Evolutionary conservation across 306 rosid genomes (phyloP), one percentile per base, ranked within the genome.

Genomic region (Biancaea sappan): DNA sequence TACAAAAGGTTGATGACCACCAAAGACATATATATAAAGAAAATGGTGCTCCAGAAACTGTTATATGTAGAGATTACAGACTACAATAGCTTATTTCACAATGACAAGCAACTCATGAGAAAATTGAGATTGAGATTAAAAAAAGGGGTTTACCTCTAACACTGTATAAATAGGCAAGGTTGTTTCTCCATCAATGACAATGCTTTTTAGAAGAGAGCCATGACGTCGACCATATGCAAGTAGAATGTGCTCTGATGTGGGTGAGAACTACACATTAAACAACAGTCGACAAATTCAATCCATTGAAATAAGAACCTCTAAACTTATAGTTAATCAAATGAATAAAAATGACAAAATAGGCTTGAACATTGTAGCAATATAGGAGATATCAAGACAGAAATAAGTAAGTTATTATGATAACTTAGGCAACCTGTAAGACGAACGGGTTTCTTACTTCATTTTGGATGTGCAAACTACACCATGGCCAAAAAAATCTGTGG

Each of bases 91-190:
- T 9, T 43, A 31, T 66, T 67, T 43, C 80, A 69, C 50, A 43
- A 54, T 54, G 35, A 76, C 21, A 34, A 51, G 58, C 38, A 75
- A 47, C 12, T 59, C 50, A 14, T 15, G 9, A 35, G 65, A 44
- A 75, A 50, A 21, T 48, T 5, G 2, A 35, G 50, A 50, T 60
- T 32, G 37, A 76, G 64, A 37, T 34, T 19, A 31, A 15, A 16
- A 2, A 28, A 76, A 37, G 40, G 78, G 35, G 32, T 46, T 31
- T 84, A 95, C 99, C 99, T 95, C 99, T 79, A 95, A 85, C 60
- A 95, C 92, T 72, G 99, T 95, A 77, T 95, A 95, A 73, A 92
- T 87, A 69, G 99, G 98, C 72, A 90, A 81, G 2, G 97, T 95
- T 71, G 92, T 85, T 85, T 95, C 98, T 58, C 96, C 98, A 74